Evolutionary conservation across 139 green algal species (phyloP), one percentile per base, ranked within the genome.

Genomic region (Raphidocelis subcapitata): DNA sequence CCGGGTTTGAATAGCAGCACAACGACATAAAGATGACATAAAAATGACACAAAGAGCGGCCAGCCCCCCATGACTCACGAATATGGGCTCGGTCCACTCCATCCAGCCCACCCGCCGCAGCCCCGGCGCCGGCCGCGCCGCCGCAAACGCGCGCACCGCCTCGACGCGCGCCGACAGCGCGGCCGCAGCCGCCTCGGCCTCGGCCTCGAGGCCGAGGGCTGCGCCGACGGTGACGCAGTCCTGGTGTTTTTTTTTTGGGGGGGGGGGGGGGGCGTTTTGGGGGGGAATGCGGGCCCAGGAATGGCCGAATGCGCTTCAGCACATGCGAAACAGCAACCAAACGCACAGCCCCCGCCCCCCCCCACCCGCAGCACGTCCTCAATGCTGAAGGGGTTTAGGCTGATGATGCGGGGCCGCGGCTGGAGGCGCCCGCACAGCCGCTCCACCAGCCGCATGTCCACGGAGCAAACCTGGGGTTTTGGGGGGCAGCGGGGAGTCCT

Each of bases 41-140:
- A n/a, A n/a, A n/a, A n/a, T n/a, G n/a, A n/a, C n/a, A n/a, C n/a
- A n/a, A 49, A 49, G 12, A 49, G 8, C 41, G 41, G 8, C 41
- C 8, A 8, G 8, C 8, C 41, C 41, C 12, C 8, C 12, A 20
- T 12, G 12, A 49, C 41, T 49, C 41, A 75, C 51, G 69, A 95
- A 97, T 12, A 97, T 76, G 0, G 92, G 92, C 16, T 88, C 86
- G 2, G 84, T 84, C 92, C 92, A 97, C 72, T 97, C 92, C 36
- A 93, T 26, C 47, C 95, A 92, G 1, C 83, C 85, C n/a, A 96
- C 87, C 75, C 72, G 63, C 14, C 64, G 54, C 20, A 33, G 26
- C 60, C 76, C 5, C 67, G 84, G 61, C 18, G 62, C 51, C 41
- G 72, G 72, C 36, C 60, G 72, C 3, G 20, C 20, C 47, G 62